Percentiles rank a stretch among this genome's conserved stretches.
phyloP scores from a whole-genome alignment of 2,329 filamentous ascomycete species.

The Clonostachys sp. region DNA sequence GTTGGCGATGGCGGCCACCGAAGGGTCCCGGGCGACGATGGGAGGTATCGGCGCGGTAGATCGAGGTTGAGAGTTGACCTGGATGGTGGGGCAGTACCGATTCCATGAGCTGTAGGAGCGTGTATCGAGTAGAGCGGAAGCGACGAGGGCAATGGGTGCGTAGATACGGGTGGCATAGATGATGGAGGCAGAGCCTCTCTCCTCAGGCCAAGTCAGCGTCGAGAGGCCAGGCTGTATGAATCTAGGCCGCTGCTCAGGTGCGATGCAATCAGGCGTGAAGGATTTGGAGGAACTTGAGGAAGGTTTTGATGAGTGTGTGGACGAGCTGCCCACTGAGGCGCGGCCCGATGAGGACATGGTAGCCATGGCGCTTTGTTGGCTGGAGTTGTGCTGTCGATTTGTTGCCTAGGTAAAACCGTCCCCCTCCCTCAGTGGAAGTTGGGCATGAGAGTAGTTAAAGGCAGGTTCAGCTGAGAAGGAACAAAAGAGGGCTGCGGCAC shows the following conservation, averaged over 20 bases:
- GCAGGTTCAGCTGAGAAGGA: too few relatives aligned
- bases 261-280: constrained; percentile 2
- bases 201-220: constrained; percentile 14
- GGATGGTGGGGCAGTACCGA: constrained; percentile 19
- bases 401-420: too few relatives aligned
- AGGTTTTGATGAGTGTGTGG: too few relatives aligned
- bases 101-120: constrained; percentile 27
- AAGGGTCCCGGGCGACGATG: constrained; percentile 1
- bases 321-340: too few relatives aligned
- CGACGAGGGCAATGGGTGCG: constrained; percentile 20
- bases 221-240: constrained; percentile 10
- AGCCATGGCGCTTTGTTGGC: too few relatives aligned
- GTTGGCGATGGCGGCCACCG: constrained; percentile 1
- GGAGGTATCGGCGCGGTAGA: constrained; percentile 5
- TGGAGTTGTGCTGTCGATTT: too few relatives aligned
- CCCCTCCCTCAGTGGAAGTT: too few relatives aligned
- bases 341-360: too few relatives aligned
- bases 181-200: constrained; percentile 17
- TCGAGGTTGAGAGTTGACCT: constrained; percentile 11
- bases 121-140: constrained; percentile 21
- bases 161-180: constrained; percentile 23
- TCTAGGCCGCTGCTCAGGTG: constrained; percentile 7
- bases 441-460: too few relatives aligned
- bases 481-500: too few relatives aligned
- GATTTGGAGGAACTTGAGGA: too few relatives aligned